Percentiles rank a stretch among this genome's conserved stretches.
These are phyloP conservation scores for Hypoxylon sp. DNA, from an alignment of 2,329 filamentous ascomycete genomes.

Conservation along the genomic window DNA sequence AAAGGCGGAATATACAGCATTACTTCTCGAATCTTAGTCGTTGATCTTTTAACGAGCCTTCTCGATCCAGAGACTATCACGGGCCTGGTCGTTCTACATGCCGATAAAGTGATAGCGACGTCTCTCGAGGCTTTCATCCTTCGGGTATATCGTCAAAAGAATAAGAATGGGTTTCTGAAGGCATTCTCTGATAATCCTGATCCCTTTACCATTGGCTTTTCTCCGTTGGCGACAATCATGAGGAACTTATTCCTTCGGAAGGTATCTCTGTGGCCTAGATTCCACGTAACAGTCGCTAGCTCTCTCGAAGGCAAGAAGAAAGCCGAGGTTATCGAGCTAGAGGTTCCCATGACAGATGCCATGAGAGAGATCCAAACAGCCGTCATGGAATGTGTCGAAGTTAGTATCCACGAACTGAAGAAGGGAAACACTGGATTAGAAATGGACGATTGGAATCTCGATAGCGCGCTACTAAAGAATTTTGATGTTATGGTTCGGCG, in stretches of 20 bases:
- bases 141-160: constrained; percentile 93
- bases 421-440: constrained; percentile 91
- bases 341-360: constrained; percentile 93
- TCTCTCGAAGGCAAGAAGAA: constrained; percentile 92
- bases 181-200: constrained; percentile 96
- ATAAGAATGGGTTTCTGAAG: constrained; percentile 93
- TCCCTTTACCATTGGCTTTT: constrained; percentile 89
- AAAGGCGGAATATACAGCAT: constrained; percentile 94
- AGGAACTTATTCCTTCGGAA: constrained; percentile 92
- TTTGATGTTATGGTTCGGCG: constrained; percentile 91
- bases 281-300: constrained; percentile 90
- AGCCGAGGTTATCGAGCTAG: constrained; percentile 96
- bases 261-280: constrained; percentile 91
- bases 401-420: constrained; percentile 92
- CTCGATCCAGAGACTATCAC: constrained; percentile 88
- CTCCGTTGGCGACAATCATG: constrained; percentile 90
- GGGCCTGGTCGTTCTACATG: constrained; percentile 88
- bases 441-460: constrained; percentile 96
- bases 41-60: constrained; percentile 89
- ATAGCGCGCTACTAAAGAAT: constrained; percentile 91
- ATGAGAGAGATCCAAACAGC: constrained; percentile 96
- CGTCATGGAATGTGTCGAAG: constrained; percentile 95
- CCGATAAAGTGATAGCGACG: constrained; percentile 87
- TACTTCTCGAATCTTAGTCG: constrained; percentile 93
- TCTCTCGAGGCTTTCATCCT: constrained; percentile 96